Conservation (phyloP, 2,329 filamentous ascomycete species). For the Rutstroemia sp. region DNA sequence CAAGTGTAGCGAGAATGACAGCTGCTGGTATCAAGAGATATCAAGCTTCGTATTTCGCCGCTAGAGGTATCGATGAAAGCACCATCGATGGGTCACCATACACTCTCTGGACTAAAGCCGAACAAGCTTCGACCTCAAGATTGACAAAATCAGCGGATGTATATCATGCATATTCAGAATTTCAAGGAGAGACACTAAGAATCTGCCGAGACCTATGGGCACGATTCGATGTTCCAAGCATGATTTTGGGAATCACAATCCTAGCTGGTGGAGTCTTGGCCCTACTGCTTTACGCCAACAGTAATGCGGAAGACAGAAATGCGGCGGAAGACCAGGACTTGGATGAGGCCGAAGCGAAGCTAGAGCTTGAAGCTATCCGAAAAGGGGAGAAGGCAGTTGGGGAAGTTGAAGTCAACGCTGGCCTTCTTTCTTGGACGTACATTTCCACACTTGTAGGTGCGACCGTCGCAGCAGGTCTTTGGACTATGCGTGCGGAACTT, state of each 20-base stretch:
- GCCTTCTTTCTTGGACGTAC: constrained; percentile 19
- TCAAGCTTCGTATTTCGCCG: constrained; percentile 72
- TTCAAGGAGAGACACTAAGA: constrained; percentile 70
- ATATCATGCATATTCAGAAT: constrained; percentile 57
- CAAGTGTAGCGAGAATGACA: constrained; percentile 66
- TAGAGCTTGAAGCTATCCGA: constrained; percentile 40
- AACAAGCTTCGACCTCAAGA: constrained; percentile 14
- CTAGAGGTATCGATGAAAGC: constrained; percentile 59
- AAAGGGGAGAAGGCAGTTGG: constrained; percentile 17
- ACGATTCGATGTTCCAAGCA: constrained; percentile 79
- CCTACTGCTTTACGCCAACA: constrained; percentile 65
- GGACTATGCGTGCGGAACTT: constrained; percentile 10
- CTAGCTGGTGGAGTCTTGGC: constrained; percentile 60
- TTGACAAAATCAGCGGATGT: constrained; percentile 36
- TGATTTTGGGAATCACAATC: constrained; percentile 71
- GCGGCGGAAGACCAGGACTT: constrained; percentile 50
- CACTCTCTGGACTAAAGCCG: constrained; percentile 51
- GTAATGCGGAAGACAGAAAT: constrained; percentile 47
- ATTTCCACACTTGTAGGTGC: constrained; percentile 23
- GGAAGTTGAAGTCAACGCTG: constrained; percentile 20
- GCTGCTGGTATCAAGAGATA: constrained; percentile 86
- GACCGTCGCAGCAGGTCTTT: constrained; percentile 17
- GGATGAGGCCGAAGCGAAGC: constrained; percentile 50
- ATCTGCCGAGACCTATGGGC: constrained; percentile 86
- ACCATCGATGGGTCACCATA: constrained; percentile 46